Conservation (phyloP, 192 early-diverging fungal genomes). For the Rhizoclosmatium sp. region DNA sequence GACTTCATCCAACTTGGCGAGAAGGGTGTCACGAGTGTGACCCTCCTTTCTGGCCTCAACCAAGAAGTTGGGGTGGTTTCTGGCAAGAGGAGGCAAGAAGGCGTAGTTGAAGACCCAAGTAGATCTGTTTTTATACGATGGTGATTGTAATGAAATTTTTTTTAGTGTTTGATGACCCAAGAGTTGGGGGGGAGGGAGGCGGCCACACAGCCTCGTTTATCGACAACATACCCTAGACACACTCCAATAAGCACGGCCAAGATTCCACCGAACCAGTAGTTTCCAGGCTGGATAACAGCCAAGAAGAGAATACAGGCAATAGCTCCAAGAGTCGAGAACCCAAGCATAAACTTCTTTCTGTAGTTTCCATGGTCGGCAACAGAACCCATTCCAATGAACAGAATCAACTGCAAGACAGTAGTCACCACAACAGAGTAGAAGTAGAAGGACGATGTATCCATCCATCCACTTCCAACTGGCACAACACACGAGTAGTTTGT, state of each 20-base stretch:
- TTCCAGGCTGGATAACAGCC: not conserved
- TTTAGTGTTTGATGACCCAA: too few species aligned
- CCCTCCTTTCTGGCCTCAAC: not conserved
- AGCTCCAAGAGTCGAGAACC: conserved; percentile 16
- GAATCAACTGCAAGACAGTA: conserved; percentile 37
- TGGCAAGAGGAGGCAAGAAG: conserved; percentile 27
- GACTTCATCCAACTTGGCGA: conserved; percentile 21
- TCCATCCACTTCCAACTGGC: conserved; percentile 10
- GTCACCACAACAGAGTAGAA: conserved; percentile 43
- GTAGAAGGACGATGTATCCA: conserved; percentile 35
- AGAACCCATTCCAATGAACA: conserved; percentile 32
- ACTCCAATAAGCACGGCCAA: not conserved
- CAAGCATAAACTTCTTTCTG: conserved; percentile 37
- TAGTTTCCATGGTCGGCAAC: not conserved
- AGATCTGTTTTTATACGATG: not conserved
- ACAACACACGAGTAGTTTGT: conserved; percentile 34
- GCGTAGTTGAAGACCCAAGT: conserved; percentile 33
- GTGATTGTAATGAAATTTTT: too few species aligned
- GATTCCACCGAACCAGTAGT: not conserved
- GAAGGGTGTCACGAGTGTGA: not conserved
- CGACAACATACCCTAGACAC: not conserved
- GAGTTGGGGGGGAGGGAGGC: too few species aligned
- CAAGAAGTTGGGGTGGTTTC: conserved; percentile 29
- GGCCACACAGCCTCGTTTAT: too few species aligned
- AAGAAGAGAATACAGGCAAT: conserved; percentile 22